Evolutionary conservation across 2,329 filamentous ascomycete species (phyloP), one percentile per base, ranked within the genome.

Genomic region (Phoma herbarum): DNA sequence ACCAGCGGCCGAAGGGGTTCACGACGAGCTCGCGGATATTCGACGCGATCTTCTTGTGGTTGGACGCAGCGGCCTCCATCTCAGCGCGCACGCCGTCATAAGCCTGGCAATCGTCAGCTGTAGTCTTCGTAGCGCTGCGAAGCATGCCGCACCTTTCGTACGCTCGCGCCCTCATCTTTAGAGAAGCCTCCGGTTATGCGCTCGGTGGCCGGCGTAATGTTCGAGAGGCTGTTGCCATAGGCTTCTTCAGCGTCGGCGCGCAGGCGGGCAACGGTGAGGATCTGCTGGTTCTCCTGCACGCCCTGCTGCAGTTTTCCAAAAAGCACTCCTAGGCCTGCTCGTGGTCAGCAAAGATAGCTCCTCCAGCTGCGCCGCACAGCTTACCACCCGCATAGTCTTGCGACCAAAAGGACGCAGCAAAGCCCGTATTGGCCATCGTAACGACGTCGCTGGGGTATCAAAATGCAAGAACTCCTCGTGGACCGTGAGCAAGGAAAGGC

Each of bases 301-400:
- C 95, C 95, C 79, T 99, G 95, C 79, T 98, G 93, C 56, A 99
- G 89, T 84, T 99, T 99, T 77, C 88, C 88, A 75, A 98, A 99
- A 65, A 99, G 86, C 65, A 98, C 93, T 54, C 94, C 93, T 66
- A 99, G 86, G 63, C 95, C 82, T 83, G 69, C 22, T 29, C n/a
- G 47, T n/a, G 49, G 70, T 76, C 62, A 73, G 73, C 51, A 66
- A 42, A 50, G 25, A 46, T 12, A 35, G 25, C 41, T 31, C 29
- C 41, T 42, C 26, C 41, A n/a, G 41, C 39, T 46, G 74, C 47
- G 47, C 51, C 85, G 77, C 81, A 91, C 56, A 41, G 54, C 86
- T 77, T 82, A 92, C 90, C 93, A 83, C 91, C 93, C 77, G 94
- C 94, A 84, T 98, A 98, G 85, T 99, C 95, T 76, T 88, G 87